phyloP scores from a whole-genome alignment of 306 rosid genomes.

The Fagus sylvatica region DNA sequence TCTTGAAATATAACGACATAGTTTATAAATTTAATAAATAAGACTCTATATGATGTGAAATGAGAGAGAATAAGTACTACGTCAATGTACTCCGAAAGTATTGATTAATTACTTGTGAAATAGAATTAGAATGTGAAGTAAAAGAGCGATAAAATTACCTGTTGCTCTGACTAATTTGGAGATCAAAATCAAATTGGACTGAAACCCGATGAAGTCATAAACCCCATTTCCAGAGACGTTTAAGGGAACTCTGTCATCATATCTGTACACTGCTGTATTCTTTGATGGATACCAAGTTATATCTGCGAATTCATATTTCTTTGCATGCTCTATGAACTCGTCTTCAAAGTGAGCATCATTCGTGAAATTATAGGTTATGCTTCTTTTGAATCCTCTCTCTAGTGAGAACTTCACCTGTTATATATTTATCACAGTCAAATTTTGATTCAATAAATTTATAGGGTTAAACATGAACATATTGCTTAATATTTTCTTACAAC shows the following conservation, averaged over 20 bases:
- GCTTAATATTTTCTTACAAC: too few species aligned
- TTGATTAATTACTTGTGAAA: too few species aligned
- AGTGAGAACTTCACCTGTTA: slow-evolving; percentile 62
- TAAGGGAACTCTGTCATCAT: slow-evolving; percentile 59
- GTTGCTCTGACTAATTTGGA: slow-evolving; percentile 51
- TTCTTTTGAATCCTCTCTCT: slow-evolving; percentile 67
- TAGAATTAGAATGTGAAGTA: not conserved
- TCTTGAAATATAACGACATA: too few species aligned
- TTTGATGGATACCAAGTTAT: slow-evolving; percentile 79
- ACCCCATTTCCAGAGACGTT: slow-evolving; percentile 49
- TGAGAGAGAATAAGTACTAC: too few species aligned
- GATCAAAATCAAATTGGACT: slow-evolving; percentile 44
- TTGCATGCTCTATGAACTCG: slow-evolving; percentile 48
- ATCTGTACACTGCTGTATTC: slow-evolving; percentile 58
- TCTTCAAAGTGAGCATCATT: slow-evolving; percentile 49
- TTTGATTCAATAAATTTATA: not conserved
- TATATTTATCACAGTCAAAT: not conserved
- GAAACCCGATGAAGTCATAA: slow-evolving; percentile 71
- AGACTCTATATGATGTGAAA: too few species aligned
- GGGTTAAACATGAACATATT: not conserved
- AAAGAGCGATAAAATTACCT: slow-evolving; percentile 33
- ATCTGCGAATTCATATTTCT: slow-evolving; percentile 65
- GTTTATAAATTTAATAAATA: too few species aligned
- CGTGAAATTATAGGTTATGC: slow-evolving; percentile 51
- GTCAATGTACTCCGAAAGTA: too few species aligned